Conservation (phyloP, 495 filamentous ascomycete species). For the Xylaria scruposa region DNA sequence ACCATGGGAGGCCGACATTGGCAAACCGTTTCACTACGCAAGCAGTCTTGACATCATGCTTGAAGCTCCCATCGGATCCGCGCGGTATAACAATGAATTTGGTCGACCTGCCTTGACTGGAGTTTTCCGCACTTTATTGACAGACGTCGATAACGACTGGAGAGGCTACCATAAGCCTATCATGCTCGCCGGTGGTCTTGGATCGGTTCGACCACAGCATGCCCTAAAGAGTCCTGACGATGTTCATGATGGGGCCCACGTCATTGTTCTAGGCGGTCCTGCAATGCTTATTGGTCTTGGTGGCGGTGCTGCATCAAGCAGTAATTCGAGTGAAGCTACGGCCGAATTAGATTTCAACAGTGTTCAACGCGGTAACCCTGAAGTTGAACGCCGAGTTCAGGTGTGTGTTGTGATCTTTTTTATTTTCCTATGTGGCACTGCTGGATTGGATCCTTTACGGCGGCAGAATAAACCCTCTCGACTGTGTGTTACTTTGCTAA, state of each 20-base stretch:
- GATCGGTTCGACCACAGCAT: slow-evolving; percentile 92
- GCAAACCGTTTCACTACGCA: slow-evolving; percentile 89
- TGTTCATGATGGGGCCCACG: slow-evolving; percentile 81
- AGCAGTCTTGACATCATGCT: slow-evolving; percentile 96
- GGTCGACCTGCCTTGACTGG: slow-evolving; percentile 89
- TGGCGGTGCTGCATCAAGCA: slow-evolving; percentile 92
- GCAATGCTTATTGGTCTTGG: slow-evolving; percentile 98
- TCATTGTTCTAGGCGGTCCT: slow-evolving; percentile 92
- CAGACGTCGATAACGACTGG: slow-evolving; percentile 70
- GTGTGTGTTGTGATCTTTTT: slow-evolving; percentile 50
- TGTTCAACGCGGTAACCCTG: slow-evolving; percentile 93
- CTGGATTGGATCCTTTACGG: background rate
- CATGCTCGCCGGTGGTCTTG: slow-evolving; percentile 96
- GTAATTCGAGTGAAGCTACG: slow-evolving; percentile 84
- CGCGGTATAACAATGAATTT: slow-evolving; percentile 97
- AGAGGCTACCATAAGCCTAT: slow-evolving; percentile 98
- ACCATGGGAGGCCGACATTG: slow-evolving; percentile 89
- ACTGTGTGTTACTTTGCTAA: background rate
- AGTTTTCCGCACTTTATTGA: slow-evolving; percentile 87
- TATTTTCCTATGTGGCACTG: background rate
- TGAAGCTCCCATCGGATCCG: slow-evolving; percentile 92
- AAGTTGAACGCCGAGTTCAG: slow-evolving; percentile 92
- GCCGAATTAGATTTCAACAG: slow-evolving; percentile 94
- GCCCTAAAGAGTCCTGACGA: slow-evolving; percentile 80
- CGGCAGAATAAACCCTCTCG: background rate